Percentiles rank a stretch among this genome's conserved stretches.
Evolutionary conservation across 805 yeast species (phyloP).

Genomic region (Lachancea dasiensis): DNA sequence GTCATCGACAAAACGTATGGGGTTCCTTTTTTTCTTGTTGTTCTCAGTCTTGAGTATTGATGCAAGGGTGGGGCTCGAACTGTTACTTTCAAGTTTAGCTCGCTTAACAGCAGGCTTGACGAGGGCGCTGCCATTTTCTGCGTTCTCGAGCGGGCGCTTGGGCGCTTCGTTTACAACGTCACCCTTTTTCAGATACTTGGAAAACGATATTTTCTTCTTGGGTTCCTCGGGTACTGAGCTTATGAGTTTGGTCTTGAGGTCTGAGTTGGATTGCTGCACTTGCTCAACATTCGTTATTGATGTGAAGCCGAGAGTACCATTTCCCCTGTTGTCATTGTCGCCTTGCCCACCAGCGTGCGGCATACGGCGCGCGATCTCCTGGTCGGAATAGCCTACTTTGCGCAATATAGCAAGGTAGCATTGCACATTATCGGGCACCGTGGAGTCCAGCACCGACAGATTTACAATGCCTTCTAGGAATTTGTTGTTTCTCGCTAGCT

Average conservation of each 20-base stretch:
- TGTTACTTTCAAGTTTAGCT: conserved; percentile 5
- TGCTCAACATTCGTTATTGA: too few relatives aligned
- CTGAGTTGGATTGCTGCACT: not conserved
- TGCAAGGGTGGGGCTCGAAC: not conserved
- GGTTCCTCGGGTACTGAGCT: conserved; percentile 16
- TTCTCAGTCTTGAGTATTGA: conserved; percentile 23
- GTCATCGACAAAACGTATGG: conserved; percentile 26
- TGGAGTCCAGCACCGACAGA: conserved; percentile 24
- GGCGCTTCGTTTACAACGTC: conserved; percentile 15
- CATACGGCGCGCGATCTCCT: conserved; percentile 10
- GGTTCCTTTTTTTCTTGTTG: conserved; percentile 10
- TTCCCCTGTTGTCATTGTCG: not conserved
- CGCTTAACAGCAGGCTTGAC: conserved; percentile 5
- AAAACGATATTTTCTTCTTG: conserved; percentile 32
- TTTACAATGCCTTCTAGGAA: conserved; percentile 19
- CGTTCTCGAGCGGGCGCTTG: conserved; percentile 15
- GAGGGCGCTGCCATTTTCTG: conserved; percentile 1
- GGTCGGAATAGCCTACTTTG: conserved; percentile 19
- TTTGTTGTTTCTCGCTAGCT: conserved; percentile 9
- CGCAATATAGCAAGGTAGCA: conserved; percentile 21
- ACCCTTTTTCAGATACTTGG: conserved; percentile 30
- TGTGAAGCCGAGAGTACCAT: too few relatives aligned
- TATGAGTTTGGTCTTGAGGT: not conserved
- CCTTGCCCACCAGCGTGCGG: conserved; percentile 4
- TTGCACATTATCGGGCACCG: conserved; percentile 21